Evolutionary conservation across 2,329 filamentous ascomycete species (phyloP).

Genomic region (Cytospora chrysosperma): DNA sequence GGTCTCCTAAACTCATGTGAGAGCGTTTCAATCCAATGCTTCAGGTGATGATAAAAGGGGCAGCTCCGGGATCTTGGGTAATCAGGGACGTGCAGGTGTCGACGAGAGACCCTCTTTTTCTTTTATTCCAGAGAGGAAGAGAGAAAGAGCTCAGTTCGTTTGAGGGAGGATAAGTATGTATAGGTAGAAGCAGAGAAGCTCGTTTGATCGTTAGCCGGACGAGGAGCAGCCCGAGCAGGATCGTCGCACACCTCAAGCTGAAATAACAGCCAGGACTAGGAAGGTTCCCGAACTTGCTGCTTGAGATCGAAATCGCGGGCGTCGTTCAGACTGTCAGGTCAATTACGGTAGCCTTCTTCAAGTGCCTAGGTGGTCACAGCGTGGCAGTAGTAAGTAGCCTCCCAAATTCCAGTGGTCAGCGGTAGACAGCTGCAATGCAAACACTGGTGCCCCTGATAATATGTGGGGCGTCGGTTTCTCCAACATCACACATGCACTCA

Average conservation of each 20-base stretch:
- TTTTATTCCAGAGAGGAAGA: not conserved
- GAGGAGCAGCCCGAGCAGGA: not conserved
- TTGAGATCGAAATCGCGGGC: not conserved
- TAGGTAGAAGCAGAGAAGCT: too few species aligned
- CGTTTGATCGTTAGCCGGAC: not conserved
- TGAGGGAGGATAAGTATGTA: not conserved
- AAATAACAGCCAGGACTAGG: constrained; percentile 22
- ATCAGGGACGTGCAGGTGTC: constrained; percentile 8
- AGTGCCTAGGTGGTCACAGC: not conserved
- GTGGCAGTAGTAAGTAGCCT: not conserved
- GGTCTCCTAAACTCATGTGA: not conserved
- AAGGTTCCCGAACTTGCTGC: not conserved
- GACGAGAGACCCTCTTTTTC: constrained; percentile 1
- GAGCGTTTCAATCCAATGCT: not conserved
- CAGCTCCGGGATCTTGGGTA: not conserved
- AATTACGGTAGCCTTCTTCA: not conserved
- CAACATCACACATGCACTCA: not conserved
- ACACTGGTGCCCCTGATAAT: not conserved
- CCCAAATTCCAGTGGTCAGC: not conserved
- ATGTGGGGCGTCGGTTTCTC: not conserved
- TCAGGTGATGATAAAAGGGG: constrained; percentile 10
- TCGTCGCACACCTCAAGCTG: constrained; percentile 18
- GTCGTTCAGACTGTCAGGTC: not conserved
- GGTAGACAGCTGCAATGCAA: not conserved
- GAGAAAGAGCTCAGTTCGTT: not conserved